Evolutionary conservation across 1,284 basidiomycete genomes (phyloP).

Genomic region (Bjerkandera adusta): DNA sequence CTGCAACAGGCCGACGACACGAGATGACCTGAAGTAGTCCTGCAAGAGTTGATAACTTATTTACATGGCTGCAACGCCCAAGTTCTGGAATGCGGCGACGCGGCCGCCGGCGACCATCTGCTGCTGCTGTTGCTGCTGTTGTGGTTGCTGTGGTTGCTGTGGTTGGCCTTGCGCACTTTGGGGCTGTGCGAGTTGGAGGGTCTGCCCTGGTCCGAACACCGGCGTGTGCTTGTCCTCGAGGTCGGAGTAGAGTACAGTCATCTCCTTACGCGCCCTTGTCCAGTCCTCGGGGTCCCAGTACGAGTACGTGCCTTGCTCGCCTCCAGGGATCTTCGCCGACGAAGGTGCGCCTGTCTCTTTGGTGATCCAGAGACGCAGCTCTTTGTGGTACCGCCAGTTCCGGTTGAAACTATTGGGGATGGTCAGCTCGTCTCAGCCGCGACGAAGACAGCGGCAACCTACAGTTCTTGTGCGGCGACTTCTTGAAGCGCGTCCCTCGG

Average conservation of each 20-base stretch:
- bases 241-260: conserved; percentile 83
- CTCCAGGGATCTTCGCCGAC: conserved; percentile 85
- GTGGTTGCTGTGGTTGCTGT: conserved; percentile 36
- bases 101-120: conserved; percentile 21
- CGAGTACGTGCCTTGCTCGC: conserved; percentile 88
- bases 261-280: conserved; percentile 84
- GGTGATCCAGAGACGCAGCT: conserved; percentile 92
- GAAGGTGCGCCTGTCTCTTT: conserved; percentile 85
- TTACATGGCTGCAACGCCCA: conserved; percentile 37
- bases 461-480: conserved; percentile 94
- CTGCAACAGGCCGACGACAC: conserved; percentile 6
- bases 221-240: conserved; percentile 82
- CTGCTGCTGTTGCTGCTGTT: conserved; percentile 21
- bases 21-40: background rate
- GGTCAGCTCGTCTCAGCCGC: background rate
- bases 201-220: conserved; percentile 54
- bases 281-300: conserved; percentile 92
- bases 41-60: background rate
- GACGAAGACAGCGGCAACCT: conserved; percentile 33
- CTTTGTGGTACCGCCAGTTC: conserved; percentile 98
- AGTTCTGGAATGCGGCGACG: conserved; percentile 32
- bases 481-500: conserved; percentile 94
- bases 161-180: conserved; percentile 28
- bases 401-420: conserved; percentile 73
- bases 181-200: conserved; percentile 39